Evolutionary conservation across 768 basidiomycete genomes (phyloP).

Genomic region (Grammothele lineata): DNA sequence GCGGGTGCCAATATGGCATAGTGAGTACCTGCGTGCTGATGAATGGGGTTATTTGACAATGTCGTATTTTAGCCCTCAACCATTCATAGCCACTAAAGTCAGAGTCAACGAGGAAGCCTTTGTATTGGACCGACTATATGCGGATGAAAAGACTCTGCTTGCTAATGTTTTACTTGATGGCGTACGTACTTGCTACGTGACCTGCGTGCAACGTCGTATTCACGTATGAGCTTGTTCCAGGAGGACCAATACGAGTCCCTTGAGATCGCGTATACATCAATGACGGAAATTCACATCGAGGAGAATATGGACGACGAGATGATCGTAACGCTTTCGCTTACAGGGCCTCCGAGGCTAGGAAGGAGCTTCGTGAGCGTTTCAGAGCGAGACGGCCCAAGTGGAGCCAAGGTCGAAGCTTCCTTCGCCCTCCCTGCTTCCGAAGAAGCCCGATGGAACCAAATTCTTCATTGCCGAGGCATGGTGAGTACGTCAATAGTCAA

Average conservation of each 20-base stretch:
- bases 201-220: no score
- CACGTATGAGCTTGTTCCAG: constrained; percentile 18
- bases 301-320: no score
- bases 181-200: no score
- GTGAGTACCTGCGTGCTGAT: constrained; percentile 32
- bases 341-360: constrained; percentile 10
- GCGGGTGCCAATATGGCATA: constrained; percentile 42
- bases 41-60: background rate
- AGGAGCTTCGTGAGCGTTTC: constrained; percentile 18
- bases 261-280: constrained; percentile 36
- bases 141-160: constrained; percentile 49
- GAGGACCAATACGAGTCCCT: constrained; percentile 51
- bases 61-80: constrained; percentile 46
- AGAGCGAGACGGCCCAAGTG: no score
- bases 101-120: constrained; percentile 33
- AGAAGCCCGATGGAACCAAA: no score
- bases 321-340: background rate
- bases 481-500: no score
- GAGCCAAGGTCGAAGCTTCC: no score
- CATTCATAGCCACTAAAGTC: constrained; percentile 44
- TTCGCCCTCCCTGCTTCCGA: no score
- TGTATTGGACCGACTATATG: constrained; percentile 42
- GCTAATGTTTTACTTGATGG: constrained; percentile 39
- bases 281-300: constrained; percentile 20
- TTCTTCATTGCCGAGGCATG: no score